Evolutionary conservation across 768 basidiomycete genomes (phyloP), one percentile per base, ranked within the genome.

Genomic region (Auricularia auricula-judae): DNA sequence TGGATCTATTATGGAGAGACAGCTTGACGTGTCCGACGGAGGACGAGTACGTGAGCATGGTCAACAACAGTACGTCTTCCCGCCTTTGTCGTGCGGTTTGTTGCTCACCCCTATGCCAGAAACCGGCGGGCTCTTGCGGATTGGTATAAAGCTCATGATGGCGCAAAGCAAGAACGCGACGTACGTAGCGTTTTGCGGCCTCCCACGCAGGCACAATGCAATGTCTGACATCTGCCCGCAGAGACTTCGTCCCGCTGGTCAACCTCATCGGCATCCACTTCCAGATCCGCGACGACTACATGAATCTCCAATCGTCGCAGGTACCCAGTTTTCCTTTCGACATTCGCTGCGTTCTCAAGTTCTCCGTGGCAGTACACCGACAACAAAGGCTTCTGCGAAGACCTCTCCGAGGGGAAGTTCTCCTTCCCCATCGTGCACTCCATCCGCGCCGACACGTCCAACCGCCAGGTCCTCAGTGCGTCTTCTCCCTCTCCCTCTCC

Each of bases 81-180:
- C 18, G n/a, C 3, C 43, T 62, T 42, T 33, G 63, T 29, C 39
- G 39, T 23, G 64, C 53, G 36, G 18, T 33, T 18, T 18, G 35
- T 8, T 36, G 12, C 39, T 7, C 2, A 8, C 36, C 8, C 56
- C 60, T 21, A 16, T 44, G 18, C 34, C 71, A 98, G 96, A 99
- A 74, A 98, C 96, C 0, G 96, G 96, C 0, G 94, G 96, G 3
- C 80, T 98, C 8, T 87, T 98, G 67, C 81, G 96, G 23, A 85
- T 98, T 56, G 93, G 91, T 0, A 84, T 98, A 72, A 98, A 94
- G 72, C 81, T 98, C 35, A 94, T 99, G 92, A 96, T 96, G 93
- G 93, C 92, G 0, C 72, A 72, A 42, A 77, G 76, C 36, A 21
- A 33, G 34, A 59, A 66, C 58, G 2, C 56, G 23, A 59, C 56